phyloP scores from a whole-genome alignment of 495 filamentous ascomycete species.

The Lasiosphaeria ovina region DNA sequence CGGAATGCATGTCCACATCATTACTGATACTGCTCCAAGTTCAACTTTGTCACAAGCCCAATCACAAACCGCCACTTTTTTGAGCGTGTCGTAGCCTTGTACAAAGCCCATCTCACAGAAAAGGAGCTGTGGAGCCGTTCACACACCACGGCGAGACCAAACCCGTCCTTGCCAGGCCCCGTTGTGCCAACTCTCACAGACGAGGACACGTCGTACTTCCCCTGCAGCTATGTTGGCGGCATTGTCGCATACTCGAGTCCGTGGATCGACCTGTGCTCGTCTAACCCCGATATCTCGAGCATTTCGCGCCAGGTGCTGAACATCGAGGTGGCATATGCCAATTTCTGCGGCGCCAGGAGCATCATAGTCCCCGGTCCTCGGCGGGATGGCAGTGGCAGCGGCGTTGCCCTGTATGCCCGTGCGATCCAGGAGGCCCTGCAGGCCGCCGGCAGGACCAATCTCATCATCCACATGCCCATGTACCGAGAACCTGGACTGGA shows the following conservation, averaged over 20 bases:
- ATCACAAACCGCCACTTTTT: slow-evolving; percentile 86
- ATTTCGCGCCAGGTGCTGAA: slow-evolving; percentile 86
- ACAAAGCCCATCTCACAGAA: slow-evolving; percentile 54
- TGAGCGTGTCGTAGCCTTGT: slow-evolving; percentile 63
- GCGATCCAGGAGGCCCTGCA: slow-evolving; percentile 77
- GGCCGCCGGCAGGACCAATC: slow-evolving; percentile 69
- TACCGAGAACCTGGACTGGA: slow-evolving; percentile 51
- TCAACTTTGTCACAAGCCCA: slow-evolving; percentile 86
- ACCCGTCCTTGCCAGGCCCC: slow-evolving; percentile 42
- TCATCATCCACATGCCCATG: slow-evolving; percentile 82
- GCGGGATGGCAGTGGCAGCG: slow-evolving; percentile 40
- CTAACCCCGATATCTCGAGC: slow-evolving; percentile 75
- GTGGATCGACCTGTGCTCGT: slow-evolving; percentile 88
- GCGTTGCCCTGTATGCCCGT: slow-evolving; percentile 71
- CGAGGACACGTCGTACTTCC: slow-evolving; percentile 70
- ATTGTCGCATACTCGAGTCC: slow-evolving; percentile 71
- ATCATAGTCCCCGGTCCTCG: slow-evolving; percentile 77
- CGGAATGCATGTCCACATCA: neutral
- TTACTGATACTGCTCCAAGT: slow-evolving; percentile 50
- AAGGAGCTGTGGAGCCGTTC: slow-evolving; percentile 25
- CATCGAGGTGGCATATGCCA: slow-evolving; percentile 88
- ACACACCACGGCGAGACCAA: slow-evolving; percentile 21
- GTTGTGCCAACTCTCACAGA: slow-evolving; percentile 69
- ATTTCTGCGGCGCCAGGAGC: slow-evolving; percentile 85
- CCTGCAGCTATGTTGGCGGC: slow-evolving; percentile 67